Evolutionary conservation across 2,329 filamentous ascomycete genomes (phyloP).

Genomic region (Xylaria sp.): DNA sequence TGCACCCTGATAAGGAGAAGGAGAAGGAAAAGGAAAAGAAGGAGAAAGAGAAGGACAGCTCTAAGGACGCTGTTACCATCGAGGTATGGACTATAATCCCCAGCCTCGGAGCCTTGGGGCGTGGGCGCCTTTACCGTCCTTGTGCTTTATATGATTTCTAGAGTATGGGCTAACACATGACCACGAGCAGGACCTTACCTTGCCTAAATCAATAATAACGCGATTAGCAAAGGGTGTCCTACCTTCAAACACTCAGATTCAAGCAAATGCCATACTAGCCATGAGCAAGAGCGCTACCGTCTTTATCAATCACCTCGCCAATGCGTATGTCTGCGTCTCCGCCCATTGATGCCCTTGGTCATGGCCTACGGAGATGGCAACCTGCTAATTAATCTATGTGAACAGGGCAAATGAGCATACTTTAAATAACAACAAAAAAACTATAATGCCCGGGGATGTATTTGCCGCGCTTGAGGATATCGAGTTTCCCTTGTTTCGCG

Average conservation of each 20-base stretch:
- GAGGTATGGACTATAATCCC: slow-evolving; percentile 56
- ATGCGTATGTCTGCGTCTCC: slow-evolving; percentile 66
- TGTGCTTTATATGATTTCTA: background rate
- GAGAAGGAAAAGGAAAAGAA: slow-evolving; percentile 46
- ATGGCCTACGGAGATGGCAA: background rate
- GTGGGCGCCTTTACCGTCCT: background rate
- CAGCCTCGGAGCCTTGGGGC: background rate
- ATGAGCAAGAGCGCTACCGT: slow-evolving; percentile 85
- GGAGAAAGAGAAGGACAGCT: slow-evolving; percentile 45
- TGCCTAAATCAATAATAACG: slow-evolving; percentile 84
- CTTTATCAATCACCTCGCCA: slow-evolving; percentile 82
- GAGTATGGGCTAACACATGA: slow-evolving; percentile 30
- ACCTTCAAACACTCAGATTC: slow-evolving; percentile 83
- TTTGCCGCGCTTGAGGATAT: slow-evolving; percentile 80
- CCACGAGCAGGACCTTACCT: slow-evolving; percentile 70
- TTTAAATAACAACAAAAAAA: slow-evolving; percentile 75
- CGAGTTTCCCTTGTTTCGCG: slow-evolving; percentile 78
- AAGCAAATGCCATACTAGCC: slow-evolving; percentile 82
- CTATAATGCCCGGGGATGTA: slow-evolving; percentile 79
- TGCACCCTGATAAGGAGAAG: slow-evolving; percentile 48
- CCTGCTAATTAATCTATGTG: slow-evolving; percentile 8
- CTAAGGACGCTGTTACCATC: slow-evolving; percentile 56
- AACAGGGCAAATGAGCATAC: slow-evolving; percentile 78
- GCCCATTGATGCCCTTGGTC: background rate
- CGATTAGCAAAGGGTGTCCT: slow-evolving; percentile 82